phyloP scores from a whole-genome alignment of 2,329 filamentous ascomycete species.

The Fusarium mundagurra region DNA sequence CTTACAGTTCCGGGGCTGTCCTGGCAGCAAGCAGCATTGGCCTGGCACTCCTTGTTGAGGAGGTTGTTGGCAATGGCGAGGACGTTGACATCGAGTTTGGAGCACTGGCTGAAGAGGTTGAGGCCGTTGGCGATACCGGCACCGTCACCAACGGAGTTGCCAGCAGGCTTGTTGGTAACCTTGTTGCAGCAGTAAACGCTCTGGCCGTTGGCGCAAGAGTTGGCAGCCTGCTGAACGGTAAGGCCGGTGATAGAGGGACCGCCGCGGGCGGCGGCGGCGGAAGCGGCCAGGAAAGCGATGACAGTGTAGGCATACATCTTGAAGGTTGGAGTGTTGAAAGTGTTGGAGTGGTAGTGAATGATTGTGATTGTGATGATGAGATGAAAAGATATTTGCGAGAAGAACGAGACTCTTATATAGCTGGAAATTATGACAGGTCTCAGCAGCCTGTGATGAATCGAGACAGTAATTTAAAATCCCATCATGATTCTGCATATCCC shows the following conservation, averaged over 20 bases:
- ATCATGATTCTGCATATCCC: neutral
- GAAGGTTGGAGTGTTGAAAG: neutral
- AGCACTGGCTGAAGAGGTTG: neutral
- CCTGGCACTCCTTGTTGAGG: neutral
- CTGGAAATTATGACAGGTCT: neutral
- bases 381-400: neutral
- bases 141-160: neutral
- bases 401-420: neutral
- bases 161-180: neutral
- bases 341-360: neutral
- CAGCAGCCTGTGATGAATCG: neutral
- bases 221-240: neutral
- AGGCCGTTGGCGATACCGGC: neutral
- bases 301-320: neutral
- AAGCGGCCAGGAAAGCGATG: constrained; percentile 3
- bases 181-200: constrained; percentile 9
- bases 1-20: neutral
- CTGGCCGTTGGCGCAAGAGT: neutral
- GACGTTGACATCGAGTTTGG: neutral
- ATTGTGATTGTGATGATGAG: neutral
- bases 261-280: neutral
- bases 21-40: constrained; percentile 1
- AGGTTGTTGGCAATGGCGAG: neutral
- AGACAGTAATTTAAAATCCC: neutral
- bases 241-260: neutral